phyloP scores from a whole-genome alignment of 2,329 filamentous ascomycete species.

The Aureobasidium sp. region DNA sequence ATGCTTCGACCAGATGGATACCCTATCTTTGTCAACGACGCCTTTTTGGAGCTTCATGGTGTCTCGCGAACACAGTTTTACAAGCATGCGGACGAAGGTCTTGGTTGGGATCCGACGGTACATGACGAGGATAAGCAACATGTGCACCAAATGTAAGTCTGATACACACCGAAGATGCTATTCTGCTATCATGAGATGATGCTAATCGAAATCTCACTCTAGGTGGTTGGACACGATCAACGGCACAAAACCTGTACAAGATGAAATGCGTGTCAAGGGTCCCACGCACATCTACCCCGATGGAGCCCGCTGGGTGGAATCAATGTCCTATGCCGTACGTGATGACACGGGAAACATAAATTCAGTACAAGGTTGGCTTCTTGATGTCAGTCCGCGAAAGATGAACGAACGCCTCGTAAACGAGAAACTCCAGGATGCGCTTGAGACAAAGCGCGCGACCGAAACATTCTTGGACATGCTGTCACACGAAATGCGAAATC shows the following conservation, averaged over 20 bases:
- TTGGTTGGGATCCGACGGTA: conserved; percentile 11
- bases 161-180: too few relatives aligned
- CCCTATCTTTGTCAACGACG: conserved; percentile 32
- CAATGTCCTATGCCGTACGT: not conserved
- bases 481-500: conserved; percentile 36
- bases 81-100: conserved; percentile 14
- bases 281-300: not conserved
- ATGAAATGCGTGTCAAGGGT: not conserved
- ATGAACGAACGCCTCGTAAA: conserved; percentile 10
- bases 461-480: conserved; percentile 24
- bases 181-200: too few relatives aligned
- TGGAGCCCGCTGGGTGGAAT: not conserved
- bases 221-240: not conserved
- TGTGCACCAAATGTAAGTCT: too few relatives aligned
- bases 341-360: not conserved
- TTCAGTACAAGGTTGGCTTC: not conserved
- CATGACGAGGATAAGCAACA: not conserved
- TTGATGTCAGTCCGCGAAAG: not conserved
- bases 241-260: not conserved
- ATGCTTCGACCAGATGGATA: conserved; percentile 17
- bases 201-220: not conserved
- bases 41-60: conserved; percentile 29
- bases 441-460: conserved; percentile 28
- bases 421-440: conserved; percentile 24
- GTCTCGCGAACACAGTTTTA: conserved; percentile 15